A percentile compares a stretch with the other conserved stretches of the same genome.
phyloP scores from a whole-genome alignment of 805 yeast species.

The Lipomyces starkeyi region DNA sequence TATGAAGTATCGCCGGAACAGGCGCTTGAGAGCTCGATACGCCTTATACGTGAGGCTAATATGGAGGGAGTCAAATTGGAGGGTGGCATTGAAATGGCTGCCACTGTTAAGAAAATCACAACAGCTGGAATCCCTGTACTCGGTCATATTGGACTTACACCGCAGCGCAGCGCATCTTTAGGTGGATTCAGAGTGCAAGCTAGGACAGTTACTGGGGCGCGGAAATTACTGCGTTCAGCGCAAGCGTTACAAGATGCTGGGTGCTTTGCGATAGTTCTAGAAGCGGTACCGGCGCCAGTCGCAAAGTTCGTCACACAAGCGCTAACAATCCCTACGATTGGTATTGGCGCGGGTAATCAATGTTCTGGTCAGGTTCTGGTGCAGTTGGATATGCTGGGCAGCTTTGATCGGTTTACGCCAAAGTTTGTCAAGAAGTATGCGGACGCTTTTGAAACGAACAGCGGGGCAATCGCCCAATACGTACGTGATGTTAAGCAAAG shows the following conservation, averaged over 20 bases:
- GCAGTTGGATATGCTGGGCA: conserved; percentile 80
- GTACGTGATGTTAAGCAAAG: conserved; percentile 60
- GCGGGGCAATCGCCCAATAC: conserved; percentile 60
- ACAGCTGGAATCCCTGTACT: conserved; percentile 82
- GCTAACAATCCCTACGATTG: conserved; percentile 80
- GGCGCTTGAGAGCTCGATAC: conserved; percentile 65
- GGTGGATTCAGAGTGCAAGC: conserved; percentile 95
- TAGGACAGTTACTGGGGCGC: conserved; percentile 57
- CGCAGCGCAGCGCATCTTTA: conserved; percentile 76
- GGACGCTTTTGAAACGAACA: conserved; percentile 56
- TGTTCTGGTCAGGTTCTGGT: conserved; percentile 92
- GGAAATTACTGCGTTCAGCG: conserved; percentile 68
- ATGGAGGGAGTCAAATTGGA: conserved; percentile 85
- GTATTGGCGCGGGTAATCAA: conserved; percentile 90
- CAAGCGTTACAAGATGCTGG: conserved; percentile 74
- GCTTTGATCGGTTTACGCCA: conserved; percentile 57
- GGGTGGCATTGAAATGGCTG: conserved; percentile 68
- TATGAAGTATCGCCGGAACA: conserved; percentile 69
- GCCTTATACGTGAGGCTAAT: conserved; percentile 59
- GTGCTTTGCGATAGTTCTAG: conserved; percentile 74
- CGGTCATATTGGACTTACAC: conserved; percentile 93
- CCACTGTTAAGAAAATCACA: conserved; percentile 61
- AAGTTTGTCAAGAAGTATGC: conserved; percentile 80
- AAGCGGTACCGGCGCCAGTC: conserved; percentile 81
- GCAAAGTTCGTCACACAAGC: conserved; percentile 67